Evolutionary conservation across 169 alveolate genomes (phyloP).

Genomic region (Fabrea salina): DNA sequence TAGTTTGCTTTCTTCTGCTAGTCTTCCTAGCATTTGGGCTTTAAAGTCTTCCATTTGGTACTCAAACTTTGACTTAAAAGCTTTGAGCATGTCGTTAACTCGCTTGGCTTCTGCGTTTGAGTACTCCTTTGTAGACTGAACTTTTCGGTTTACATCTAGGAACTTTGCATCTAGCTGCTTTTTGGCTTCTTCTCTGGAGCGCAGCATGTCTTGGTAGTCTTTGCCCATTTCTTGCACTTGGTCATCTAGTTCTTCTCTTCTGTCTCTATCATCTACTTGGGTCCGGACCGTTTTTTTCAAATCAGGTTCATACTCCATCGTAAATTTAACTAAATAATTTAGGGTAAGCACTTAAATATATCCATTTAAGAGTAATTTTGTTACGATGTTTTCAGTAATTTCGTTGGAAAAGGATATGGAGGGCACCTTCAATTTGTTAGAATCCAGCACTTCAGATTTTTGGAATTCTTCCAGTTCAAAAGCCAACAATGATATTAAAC

Average conservation of each 20-base stretch:
- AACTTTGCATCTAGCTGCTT: slow-evolving; percentile 83
- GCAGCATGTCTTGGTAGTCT: slow-evolving; percentile 80
- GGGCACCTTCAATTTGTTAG: too few relatives aligned
- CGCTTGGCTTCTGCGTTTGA: slow-evolving; percentile 77
- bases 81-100: slow-evolving; percentile 75
- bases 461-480: too few relatives aligned
- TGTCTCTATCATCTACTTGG: slow-evolving; percentile 10
- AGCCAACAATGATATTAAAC: too few relatives aligned
- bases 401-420: too few relatives aligned
- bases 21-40: slow-evolving; percentile 46
- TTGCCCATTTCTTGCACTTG: slow-evolving; percentile 72
- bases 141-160: slow-evolving; percentile 70
- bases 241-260: slow-evolving; percentile 42
- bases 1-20: slow-evolving; percentile 49
- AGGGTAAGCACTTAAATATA: too few relatives aligned
- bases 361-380: too few relatives aligned
- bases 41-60: slow-evolving; percentile 40
- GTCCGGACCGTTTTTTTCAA: neutral
- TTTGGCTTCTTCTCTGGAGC: slow-evolving; percentile 76
- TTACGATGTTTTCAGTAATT: too few relatives aligned
- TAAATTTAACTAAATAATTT: too few relatives aligned
- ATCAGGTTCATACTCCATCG: neutral
- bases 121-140: slow-evolving; percentile 73
- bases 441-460: too few relatives aligned
- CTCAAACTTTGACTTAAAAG: slow-evolving; percentile 76